Conservation (phyloP, 73 alveolate genomes). For the Durusdinium trenchii region DNA sequence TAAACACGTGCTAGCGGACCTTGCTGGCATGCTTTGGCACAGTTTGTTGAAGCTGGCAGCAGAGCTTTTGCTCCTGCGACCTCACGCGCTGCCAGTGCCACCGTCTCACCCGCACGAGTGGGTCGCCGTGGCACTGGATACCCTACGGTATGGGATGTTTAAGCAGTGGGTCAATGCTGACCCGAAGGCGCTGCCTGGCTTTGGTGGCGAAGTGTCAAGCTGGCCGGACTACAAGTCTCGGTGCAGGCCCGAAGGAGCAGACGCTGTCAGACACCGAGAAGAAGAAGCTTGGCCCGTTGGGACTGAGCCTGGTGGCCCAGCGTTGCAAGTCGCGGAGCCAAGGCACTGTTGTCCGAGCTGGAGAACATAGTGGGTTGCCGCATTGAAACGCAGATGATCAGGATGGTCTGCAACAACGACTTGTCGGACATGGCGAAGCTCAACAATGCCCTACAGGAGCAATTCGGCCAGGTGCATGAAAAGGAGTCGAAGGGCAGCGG, state of each 20-base stretch:
- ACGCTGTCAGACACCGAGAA: background rate
- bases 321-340: background rate
- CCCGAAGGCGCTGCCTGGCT: constrained; percentile 3
- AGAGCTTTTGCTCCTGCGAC: too few species aligned
- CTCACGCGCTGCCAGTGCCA: too few species aligned
- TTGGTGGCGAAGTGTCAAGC: background rate
- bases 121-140: constrained; percentile 45
- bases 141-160: background rate
- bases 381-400: background rate
- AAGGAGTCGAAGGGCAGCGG: background rate
- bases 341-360: background rate
- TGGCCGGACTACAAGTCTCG: constrained; percentile 49
- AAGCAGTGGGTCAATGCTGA: background rate
- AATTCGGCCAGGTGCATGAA: background rate
- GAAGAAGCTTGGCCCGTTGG: constrained; percentile 22
- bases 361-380: background rate
- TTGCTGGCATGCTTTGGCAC: too few species aligned
- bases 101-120: too few species aligned
- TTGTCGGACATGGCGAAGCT: background rate
- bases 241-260: too few species aligned
- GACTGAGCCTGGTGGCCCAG: background rate
- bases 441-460: background rate
- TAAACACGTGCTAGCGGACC: too few species aligned
- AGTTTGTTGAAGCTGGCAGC: too few species aligned
- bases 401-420: constrained; percentile 5